Conservation (phyloP, 202 grass and related monocot genomes). For the Bolboschoenoplectus hybrid region DNA sequence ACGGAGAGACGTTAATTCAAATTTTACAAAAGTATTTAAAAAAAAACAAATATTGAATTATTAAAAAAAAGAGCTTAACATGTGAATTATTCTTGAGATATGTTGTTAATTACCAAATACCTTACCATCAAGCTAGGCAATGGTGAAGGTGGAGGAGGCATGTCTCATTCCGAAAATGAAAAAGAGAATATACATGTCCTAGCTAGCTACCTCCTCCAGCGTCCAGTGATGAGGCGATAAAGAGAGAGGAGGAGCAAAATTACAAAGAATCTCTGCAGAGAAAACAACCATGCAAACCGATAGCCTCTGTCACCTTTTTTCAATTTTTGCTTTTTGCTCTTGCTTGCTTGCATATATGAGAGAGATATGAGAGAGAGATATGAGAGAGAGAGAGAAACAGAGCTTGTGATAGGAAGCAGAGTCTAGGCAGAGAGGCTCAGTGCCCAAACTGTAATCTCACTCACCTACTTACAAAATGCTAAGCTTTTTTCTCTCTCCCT, state of each 20-base stretch:
- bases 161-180: slow-evolving; percentile 22
- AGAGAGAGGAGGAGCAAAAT: background rate
- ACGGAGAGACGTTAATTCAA: no score
- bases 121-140: no score
- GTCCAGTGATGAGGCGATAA: background rate
- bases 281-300: slow-evolving; percentile 29
- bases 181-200: slow-evolving; percentile 31
- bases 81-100: background rate
- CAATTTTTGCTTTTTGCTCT: background rate
- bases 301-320: slow-evolving; percentile 26
- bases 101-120: background rate
- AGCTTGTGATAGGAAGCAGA: slow-evolving; percentile 24
- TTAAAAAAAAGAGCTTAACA: background rate
- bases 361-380: slow-evolving; percentile 10
- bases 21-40: no score
- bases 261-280: slow-evolving; percentile 14
- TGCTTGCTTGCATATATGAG: slow-evolving; percentile 15
- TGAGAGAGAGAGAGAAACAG: background rate
- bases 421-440: slow-evolving; percentile 29
- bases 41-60: no score
- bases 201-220: background rate
- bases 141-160: background rate
- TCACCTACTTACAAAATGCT: background rate
- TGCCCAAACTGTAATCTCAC: slow-evolving; percentile 6
- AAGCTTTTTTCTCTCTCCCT: no score